phyloP scores from a whole-genome alignment of 176 grass and related monocot species.

The sorghum (Sorghum bicolor) region DNA sequence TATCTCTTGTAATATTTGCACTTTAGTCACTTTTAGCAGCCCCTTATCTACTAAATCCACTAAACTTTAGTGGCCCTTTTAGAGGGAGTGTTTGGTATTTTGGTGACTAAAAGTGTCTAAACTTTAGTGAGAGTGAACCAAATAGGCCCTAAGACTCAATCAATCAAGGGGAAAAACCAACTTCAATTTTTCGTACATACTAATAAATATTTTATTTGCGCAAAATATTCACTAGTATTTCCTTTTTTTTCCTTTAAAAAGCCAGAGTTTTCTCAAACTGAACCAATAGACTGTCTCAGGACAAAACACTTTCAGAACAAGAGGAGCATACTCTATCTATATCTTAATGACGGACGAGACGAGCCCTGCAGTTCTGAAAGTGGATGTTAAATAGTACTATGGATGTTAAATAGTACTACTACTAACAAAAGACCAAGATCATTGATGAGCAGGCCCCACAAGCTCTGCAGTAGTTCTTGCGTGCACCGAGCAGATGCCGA shows the following conservation, averaged over 20 bases:
- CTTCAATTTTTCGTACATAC: not conserved
- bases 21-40: no score
- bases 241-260: not conserved
- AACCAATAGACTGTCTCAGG: not conserved
- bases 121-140: no score
- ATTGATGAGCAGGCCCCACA: not conserved
- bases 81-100: no score
- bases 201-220: not conserved
- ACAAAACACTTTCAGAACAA: not conserved
- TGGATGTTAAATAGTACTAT: no score
- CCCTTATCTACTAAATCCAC: no score
- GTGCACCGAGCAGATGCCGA: not conserved
- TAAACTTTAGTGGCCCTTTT: no score
- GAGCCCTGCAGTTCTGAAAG: no score
- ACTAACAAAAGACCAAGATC: constrained; percentile 28
- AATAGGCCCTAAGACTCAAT: no score
- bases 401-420: no score
- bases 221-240: not conserved
- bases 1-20: no score
- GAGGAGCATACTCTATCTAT: not conserved
- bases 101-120: no score
- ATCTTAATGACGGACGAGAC: not conserved
- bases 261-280: not conserved
- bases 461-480: not conserved
- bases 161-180: not conserved